phyloP scores from a whole-genome alignment of 1,284 basidiomycete species.

The Xanthoconium separans region DNA sequence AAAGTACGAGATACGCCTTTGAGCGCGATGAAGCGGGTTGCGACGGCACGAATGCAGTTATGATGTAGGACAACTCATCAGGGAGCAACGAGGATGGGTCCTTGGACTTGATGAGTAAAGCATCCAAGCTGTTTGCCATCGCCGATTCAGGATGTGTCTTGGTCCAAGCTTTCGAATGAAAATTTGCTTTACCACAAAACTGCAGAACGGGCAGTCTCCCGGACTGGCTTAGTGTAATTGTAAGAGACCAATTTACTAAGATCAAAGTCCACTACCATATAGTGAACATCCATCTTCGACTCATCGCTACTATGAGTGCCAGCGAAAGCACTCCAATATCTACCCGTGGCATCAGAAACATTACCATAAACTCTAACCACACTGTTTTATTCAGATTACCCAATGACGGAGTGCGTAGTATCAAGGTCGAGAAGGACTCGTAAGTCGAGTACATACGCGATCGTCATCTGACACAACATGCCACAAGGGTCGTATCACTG shows the following conservation, averaged over 20 bases:
- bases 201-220: too few relatives aligned
- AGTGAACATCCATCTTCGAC: neutral
- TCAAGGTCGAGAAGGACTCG: conserved; percentile 68
- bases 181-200: too few relatives aligned
- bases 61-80: conserved; percentile 54
- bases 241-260: neutral
- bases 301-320: conserved; percentile 11
- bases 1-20: conserved; percentile 65
- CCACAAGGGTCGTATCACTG: conserved; percentile 56
- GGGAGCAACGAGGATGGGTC: conserved; percentile 41
- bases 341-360: conserved; percentile 18
- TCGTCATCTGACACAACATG: conserved; percentile 14
- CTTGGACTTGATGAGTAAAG: conserved; percentile 37
- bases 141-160: too few relatives aligned
- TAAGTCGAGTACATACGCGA: conserved; percentile 36
- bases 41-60: conserved; percentile 55
- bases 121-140: conserved; percentile 27
- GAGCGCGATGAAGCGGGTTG: conserved; percentile 47
- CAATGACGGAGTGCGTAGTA: conserved; percentile 64
- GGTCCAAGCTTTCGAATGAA: neutral
- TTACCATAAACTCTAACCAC: conserved; percentile 56
- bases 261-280: neutral
- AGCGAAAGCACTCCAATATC: conserved; percentile 6
- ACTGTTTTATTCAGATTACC: conserved; percentile 67
- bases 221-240: too few relatives aligned